Evolutionary conservation across 352 stramenopile species (phyloP), one percentile per base, ranked within the genome.

Genomic region (Phytophthora idaei): DNA sequence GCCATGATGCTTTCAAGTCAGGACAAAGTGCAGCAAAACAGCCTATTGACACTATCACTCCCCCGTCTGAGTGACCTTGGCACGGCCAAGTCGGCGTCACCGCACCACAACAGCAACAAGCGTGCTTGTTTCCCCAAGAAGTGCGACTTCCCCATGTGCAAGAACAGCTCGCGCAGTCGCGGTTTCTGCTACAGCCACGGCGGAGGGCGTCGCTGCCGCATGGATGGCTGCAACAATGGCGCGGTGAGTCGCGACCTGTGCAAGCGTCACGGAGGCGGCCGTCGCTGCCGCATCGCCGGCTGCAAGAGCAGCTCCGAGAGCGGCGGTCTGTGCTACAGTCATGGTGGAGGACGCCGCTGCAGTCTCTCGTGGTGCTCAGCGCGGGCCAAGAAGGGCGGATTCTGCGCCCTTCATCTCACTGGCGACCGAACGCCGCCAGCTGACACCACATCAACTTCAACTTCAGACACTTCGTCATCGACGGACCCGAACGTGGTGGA

Each of bases 101-200:
- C 62, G 11, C 60, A 68, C 7, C 50, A 60, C 27, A 25, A 37
- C 49, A 62, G n/a, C 6, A 62, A 49, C 55, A 92, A 92, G 74
- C 83, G 83, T 42, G 70, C 84, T 31, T 89, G 79, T 55, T 86
- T 90, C 44, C 83, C 83, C 17, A 92, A 92, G 76, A 92, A 92
- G 59, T 93, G 85, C 66, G 83, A 91, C 71, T 93, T 93, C 48
- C 85, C 85, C 8, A 86, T 93, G 80, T 93, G 85, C 77, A 90
- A 90, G 70, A 93, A 93, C 80, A 87, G 77, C 60, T 89, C 85
- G 15, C 82, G 85, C 45, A 90, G 79, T 57, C 85, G 85, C 42
- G 85, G 85, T 47, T 93, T 91, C 67, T 93, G 84, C 65, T 93
- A 93, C 77, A 90, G 78, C 55, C 84, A 93, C 53, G 84, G 84